These are phyloP conservation scores for Arthrobotrys pseudoclavata DNA, from an alignment of 2,329 filamentous ascomycete species.

Conservation along the genomic window DNA sequence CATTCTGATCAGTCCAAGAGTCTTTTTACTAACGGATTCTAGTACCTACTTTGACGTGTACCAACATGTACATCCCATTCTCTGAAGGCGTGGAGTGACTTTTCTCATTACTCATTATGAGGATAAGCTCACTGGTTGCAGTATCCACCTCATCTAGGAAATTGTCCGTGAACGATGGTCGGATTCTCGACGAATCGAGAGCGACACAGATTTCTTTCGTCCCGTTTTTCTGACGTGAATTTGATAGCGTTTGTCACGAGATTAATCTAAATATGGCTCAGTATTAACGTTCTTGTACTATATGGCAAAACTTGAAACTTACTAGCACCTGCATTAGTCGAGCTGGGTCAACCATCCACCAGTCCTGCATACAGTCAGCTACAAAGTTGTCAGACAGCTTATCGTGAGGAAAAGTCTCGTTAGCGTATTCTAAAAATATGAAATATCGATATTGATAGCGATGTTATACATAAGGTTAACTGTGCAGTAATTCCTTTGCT, in stretches of 20 bases:
- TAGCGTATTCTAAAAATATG: background rate
- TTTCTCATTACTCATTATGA: background rate
- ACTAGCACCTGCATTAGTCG: slow-evolving; percentile 77
- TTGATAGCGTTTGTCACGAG: slow-evolving; percentile 75
- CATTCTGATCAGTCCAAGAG: background rate
- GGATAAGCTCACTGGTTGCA: background rate
- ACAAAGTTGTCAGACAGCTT: slow-evolving; percentile 50
- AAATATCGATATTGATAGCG: background rate
- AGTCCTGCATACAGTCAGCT: slow-evolving; percentile 67
- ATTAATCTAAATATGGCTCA: slow-evolving; percentile 71
- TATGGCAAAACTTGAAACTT: background rate
- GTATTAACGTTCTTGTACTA: background rate
- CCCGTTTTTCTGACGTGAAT: slow-evolving; percentile 67
- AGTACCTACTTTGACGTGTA: slow-evolving; percentile 44
- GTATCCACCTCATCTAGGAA: slow-evolving; percentile 37
- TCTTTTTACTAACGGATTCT: background rate
- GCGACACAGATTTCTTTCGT: slow-evolving; percentile 59
- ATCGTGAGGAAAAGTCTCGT: background rate
- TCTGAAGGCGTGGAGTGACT: slow-evolving; percentile 7
- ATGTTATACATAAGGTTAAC: slow-evolving; percentile 71
- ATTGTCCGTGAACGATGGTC: slow-evolving; percentile 52
- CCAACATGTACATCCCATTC: slow-evolving; percentile 50
- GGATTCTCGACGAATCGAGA: slow-evolving; percentile 58
- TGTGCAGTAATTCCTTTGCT: slow-evolving; percentile 79
- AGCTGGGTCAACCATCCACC: slow-evolving; percentile 81